A percentile compares a stretch with the other conserved stretches of the same genome.
Evolutionary conservation across 108 stramenopile genomes (phyloP).

Genomic region (Hondaea fermentalgiana): DNA sequence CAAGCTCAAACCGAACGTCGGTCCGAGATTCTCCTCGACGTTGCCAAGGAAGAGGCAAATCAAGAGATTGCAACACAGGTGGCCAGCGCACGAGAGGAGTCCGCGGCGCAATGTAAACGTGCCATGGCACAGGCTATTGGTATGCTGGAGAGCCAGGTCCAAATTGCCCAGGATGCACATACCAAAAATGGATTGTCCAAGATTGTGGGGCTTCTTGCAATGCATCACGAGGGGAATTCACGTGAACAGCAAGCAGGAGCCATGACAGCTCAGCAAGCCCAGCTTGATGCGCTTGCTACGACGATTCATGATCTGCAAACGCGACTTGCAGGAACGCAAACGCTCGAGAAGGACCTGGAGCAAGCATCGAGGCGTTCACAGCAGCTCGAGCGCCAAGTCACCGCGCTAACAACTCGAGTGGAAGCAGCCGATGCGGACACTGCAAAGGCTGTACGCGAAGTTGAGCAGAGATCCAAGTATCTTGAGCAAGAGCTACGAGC

Average conservation of each 20-base stretch:
- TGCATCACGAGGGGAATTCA: not conserved
- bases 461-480: not conserved
- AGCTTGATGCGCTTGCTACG: not conserved
- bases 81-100: not conserved
- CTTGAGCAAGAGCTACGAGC: not conserved
- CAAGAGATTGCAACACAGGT: not conserved
- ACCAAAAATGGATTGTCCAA: not conserved
- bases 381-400: not conserved
- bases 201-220: not conserved
- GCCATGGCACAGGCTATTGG: not conserved
- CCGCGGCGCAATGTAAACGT: not conserved
- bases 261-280: not conserved
- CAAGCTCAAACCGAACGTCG: not conserved
- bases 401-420: not conserved
- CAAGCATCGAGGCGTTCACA: no score
- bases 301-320: not conserved
- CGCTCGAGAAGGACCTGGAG: not conserved
- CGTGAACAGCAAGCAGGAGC: not conserved
- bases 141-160: not conserved
- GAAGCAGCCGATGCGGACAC: not conserved
- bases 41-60: not conserved
- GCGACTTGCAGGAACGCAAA: not conserved
- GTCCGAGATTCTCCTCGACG: not conserved
- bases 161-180: not conserved
- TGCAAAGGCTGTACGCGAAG: not conserved